Percentiles rank a stretch among this genome's conserved stretches.
These are phyloP conservation scores for Mycena belliarum DNA, from an alignment of 768 basidiomycete genomes.

Conservation along the genomic window DNA sequence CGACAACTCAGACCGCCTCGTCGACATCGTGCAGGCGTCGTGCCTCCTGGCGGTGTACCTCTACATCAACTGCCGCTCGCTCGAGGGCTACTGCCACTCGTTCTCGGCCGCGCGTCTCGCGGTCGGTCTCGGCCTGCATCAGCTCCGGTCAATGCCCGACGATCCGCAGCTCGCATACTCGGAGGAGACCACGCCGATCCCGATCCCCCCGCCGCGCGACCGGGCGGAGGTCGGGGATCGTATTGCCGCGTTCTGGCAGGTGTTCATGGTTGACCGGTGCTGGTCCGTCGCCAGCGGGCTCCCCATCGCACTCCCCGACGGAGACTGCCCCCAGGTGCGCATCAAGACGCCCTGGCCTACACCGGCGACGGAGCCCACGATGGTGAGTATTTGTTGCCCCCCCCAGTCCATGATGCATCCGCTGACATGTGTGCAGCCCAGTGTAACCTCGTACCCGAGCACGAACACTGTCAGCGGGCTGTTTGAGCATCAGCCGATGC, in stretches of 20 bases:
- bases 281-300: slow-evolving; percentile 60
- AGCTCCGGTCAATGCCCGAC: slow-evolving; percentile 37
- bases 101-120: slow-evolving; percentile 63
- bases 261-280: slow-evolving; percentile 60
- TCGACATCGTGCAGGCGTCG: slow-evolving; percentile 62
- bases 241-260: slow-evolving; percentile 60
- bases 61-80: slow-evolving; percentile 53
- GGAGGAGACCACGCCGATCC: slow-evolving; percentile 26
- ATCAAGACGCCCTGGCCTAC: slow-evolving; percentile 58
- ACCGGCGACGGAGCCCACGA: slow-evolving; percentile 28
- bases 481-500: slow-evolving; percentile 17
- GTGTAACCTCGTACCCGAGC: slow-evolving; percentile 5
- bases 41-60: slow-evolving; percentile 62
- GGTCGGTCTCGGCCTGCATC: slow-evolving; percentile 60
- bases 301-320: slow-evolving; percentile 53
- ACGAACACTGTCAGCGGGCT: slow-evolving; percentile 16
- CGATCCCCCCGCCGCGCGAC: slow-evolving; percentile 38
- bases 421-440: background rate
- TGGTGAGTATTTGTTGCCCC: background rate
- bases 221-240: slow-evolving; percentile 46
- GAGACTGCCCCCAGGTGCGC: slow-evolving; percentile 44
- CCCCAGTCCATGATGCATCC: background rate
- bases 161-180: slow-evolving; percentile 15
- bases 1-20: slow-evolving; percentile 53
- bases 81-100: slow-evolving; percentile 64